Percentiles rank a stretch among this genome's conserved stretches.
These are phyloP conservation scores for Aspergillus felis DNA, from an alignment of 2,329 filamentous ascomycete genomes.

Conservation along the genomic window DNA sequence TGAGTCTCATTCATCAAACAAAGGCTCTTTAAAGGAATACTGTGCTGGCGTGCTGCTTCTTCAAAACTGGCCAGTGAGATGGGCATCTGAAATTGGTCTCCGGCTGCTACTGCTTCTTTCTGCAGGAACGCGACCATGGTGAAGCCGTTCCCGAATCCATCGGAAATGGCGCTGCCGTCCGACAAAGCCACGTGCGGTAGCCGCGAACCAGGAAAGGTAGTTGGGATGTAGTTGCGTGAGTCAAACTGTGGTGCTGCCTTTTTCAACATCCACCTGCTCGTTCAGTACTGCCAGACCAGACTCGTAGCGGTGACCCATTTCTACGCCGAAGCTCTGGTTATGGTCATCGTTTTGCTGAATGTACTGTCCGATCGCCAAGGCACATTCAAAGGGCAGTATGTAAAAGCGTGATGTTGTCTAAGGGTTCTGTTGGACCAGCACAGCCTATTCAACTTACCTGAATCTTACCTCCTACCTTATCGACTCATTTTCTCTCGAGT, in stretches of 20 bases:
- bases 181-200: constrained; percentile 8
- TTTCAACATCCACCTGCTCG: not conserved
- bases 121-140: constrained; percentile 7
- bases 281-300: not conserved
- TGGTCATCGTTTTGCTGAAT: no score
- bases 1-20: constrained; percentile 1
- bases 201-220: constrained; percentile 8
- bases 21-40: constrained; percentile 2
- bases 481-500: no score
- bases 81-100: no score
- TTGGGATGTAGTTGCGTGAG: constrained; percentile 3
- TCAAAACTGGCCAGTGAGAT: not conserved
- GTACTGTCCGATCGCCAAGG: no score
- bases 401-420: no score
- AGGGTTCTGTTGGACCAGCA: no score
- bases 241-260: constrained; percentile 2
- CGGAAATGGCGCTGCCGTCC: constrained; percentile 4
- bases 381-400: no score
- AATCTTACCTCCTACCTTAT: no score
- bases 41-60: not conserved
- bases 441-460: no score
- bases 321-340: no score
- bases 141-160: constrained; percentile 4
- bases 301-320: no score
- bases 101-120: not conserved